phyloP scores from a whole-genome alignment of 768 basidiomycete genomes.

The Pleurotus tuber-regium region DNA sequence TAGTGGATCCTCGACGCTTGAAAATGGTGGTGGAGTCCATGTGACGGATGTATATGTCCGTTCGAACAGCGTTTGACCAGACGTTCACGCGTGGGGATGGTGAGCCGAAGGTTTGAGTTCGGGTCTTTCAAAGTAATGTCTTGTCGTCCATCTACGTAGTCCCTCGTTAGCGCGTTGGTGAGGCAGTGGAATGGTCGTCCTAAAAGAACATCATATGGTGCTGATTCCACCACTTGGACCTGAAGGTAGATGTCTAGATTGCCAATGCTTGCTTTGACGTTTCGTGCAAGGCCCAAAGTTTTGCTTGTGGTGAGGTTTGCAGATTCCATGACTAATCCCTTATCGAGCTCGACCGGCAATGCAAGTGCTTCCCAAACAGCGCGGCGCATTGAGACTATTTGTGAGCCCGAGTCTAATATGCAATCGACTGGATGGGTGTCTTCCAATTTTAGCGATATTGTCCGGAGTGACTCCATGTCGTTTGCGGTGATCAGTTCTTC shows the following conservation, averaged over 20 bases:
- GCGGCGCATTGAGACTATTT: slow-evolving; percentile 23
- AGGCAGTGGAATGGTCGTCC: slow-evolving; percentile 25
- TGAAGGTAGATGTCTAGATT: slow-evolving; percentile 23
- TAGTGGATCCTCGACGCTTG: background rate
- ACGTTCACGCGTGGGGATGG: slow-evolving; percentile 13
- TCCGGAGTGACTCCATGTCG: slow-evolving; percentile 12
- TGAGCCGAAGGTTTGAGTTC: slow-evolving; percentile 12
- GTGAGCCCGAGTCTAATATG: slow-evolving; percentile 23
- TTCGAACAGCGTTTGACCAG: background rate
- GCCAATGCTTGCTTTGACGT: slow-evolving; percentile 22
- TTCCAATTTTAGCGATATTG: slow-evolving; percentile 18
- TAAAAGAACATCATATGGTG: slow-evolving; percentile 25
- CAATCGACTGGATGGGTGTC: slow-evolving; percentile 16
- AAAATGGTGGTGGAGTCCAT: background rate
- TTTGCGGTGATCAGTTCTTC: slow-evolving; percentile 10
- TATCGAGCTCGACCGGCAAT: slow-evolving; percentile 17
- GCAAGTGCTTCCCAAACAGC: slow-evolving; percentile 17
- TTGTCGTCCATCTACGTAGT: slow-evolving; percentile 13
- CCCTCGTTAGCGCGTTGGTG: slow-evolving; percentile 11
- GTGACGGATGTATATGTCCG: background rate
- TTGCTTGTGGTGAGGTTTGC: slow-evolving; percentile 20
- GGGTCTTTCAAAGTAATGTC: slow-evolving; percentile 19
- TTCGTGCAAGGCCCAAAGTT: slow-evolving; percentile 21
- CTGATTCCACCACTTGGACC: slow-evolving; percentile 21
- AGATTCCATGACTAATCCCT: slow-evolving; percentile 20